Evolutionary conservation across 768 basidiomycete genomes (phyloP).

Genomic region (Mycena leptocephala): DNA sequence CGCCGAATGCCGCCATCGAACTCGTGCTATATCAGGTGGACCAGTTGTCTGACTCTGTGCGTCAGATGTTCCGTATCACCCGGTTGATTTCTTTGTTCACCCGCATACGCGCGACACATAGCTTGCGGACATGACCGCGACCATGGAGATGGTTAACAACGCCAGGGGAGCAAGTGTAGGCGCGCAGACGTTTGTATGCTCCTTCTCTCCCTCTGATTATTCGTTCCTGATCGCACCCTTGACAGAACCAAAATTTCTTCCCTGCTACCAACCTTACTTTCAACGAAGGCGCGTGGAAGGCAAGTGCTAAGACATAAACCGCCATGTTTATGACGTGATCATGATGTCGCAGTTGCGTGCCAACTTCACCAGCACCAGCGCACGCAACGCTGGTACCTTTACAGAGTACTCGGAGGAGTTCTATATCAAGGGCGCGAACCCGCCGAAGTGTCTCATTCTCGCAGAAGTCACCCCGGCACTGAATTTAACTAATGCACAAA

Average conservation of each 20-base stretch:
- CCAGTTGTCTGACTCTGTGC: conserved; percentile 3
- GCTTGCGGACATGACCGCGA: background rate
- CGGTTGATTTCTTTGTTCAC: background rate
- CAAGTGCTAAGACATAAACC: background rate
- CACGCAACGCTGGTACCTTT: background rate
- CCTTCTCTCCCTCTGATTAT: background rate
- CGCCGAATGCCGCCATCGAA: background rate
- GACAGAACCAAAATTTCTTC: background rate
- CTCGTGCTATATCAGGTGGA: background rate
- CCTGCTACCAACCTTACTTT: background rate
- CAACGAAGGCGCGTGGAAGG: background rate
- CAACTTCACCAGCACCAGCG: background rate
- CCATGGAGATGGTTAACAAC: background rate
- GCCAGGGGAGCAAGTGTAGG: background rate
- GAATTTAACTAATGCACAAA: background rate
- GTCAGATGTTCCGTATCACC: background rate
- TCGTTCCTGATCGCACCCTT: background rate
- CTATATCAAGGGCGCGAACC: background rate
- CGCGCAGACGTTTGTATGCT: background rate
- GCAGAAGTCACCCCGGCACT: background rate
- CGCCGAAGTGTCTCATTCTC: background rate
- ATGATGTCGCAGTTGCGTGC: background rate
- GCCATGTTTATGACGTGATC: background rate
- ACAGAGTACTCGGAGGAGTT: background rate
- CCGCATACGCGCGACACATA: background rate